A percentile compares a stretch with the other conserved stretches of the same genome.
phyloP scores from a whole-genome alignment of 257 asterid genomes.

The Handroanthus guayacan region DNA sequence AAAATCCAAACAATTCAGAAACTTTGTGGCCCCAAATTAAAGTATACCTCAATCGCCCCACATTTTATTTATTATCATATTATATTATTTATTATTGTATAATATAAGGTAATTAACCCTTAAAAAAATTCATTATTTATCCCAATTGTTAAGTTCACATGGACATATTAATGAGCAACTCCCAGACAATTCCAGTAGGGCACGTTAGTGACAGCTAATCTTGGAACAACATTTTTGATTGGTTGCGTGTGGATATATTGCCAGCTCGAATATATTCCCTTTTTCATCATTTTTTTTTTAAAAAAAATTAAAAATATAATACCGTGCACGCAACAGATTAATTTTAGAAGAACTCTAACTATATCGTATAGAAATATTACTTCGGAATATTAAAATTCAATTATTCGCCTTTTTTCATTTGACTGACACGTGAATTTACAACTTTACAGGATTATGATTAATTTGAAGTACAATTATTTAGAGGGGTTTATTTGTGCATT shows the following conservation, averaged over 20 bases:
- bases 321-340: background rate
- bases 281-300: background rate
- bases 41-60: background rate
- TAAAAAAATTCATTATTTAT: background rate
- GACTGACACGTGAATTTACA: too few species aligned
- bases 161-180: constrained; percentile 33
- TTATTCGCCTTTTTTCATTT: too few species aligned
- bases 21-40: constrained; percentile 45
- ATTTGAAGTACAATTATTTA: too few species aligned
- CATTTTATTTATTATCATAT: background rate
- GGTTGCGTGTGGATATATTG: constrained; percentile 40
- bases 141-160: constrained; percentile 33
- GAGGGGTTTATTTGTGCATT: too few species aligned
- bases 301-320: background rate
- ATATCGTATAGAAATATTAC: too few species aligned
- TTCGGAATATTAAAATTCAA: too few species aligned
- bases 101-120: background rate
- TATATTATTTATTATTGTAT: background rate
- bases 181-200: constrained; percentile 44
- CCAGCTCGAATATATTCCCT: constrained; percentile 36
- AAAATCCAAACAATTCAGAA: constrained; percentile 14
- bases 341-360: too few species aligned
- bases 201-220: constrained; percentile 56
- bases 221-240: constrained; percentile 39
- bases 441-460: too few species aligned